A percentile compares a stretch with the other conserved stretches of the same genome.
Conservation (phyloP, 2,329 filamentous ascomycete species). For the Pseudogymnoascus sp. region DNA sequence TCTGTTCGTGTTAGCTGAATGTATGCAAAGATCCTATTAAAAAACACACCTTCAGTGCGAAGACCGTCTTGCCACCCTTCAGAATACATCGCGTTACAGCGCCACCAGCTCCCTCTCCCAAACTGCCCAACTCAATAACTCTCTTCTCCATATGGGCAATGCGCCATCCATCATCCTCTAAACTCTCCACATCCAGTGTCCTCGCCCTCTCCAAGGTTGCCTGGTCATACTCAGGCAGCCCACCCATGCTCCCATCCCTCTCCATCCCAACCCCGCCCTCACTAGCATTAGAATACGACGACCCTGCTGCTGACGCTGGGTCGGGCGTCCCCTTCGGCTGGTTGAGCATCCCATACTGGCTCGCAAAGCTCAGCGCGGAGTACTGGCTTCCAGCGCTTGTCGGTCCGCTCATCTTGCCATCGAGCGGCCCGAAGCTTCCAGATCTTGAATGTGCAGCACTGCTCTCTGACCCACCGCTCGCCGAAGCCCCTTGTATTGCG, state of each 20-base stretch:
- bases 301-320: slow-evolving; percentile 80
- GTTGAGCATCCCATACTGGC: slow-evolving; percentile 42
- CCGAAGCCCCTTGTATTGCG: slow-evolving; percentile 46
- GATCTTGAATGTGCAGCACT: slow-evolving; percentile 73
- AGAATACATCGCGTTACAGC: slow-evolving; percentile 87
- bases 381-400: slow-evolving; percentile 83
- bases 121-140: slow-evolving; percentile 77
- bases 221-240: slow-evolving; percentile 69
- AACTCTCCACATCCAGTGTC: slow-evolving; percentile 81
- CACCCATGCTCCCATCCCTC: slow-evolving; percentile 70
- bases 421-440: slow-evolving; percentile 71
- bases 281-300: slow-evolving; percentile 72
- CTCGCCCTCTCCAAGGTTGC: slow-evolving; percentile 74
- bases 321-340: slow-evolving; percentile 66
- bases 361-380: slow-evolving; percentile 73
- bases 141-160: slow-evolving; percentile 83
- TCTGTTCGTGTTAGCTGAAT: slow-evolving; percentile 42
- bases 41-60: slow-evolving; percentile 77
- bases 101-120: slow-evolving; percentile 92
- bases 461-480: slow-evolving; percentile 70
- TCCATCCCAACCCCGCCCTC: slow-evolving; percentile 73
- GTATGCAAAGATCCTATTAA: slow-evolving; percentile 10
- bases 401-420: slow-evolving; percentile 70
- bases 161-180: slow-evolving; percentile 92
- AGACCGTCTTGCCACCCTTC: slow-evolving; percentile 86